Base-by-base conservation (phyloP, 2,329 filamentous ascomycete species). In the Myriosclerotinia curreyana region DNA sequence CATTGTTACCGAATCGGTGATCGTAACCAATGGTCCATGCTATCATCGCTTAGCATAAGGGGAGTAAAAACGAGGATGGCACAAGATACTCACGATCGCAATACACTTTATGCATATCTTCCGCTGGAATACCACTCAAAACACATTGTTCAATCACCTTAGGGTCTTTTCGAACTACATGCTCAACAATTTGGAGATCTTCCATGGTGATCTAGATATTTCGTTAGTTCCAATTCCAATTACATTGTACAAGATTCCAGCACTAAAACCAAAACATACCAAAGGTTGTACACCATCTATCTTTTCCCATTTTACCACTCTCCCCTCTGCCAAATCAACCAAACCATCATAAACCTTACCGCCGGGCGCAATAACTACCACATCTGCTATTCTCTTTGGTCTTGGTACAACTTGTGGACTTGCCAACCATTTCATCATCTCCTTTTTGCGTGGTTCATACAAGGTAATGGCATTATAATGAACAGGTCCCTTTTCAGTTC, bases 21-120 rank as follows among this genome's bases (percentile, higher is more conserved):
- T 97, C 93, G 74, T 92, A 96, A 56, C 93, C 93, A 76, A 97
- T 96, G 0, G 93, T 96, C 93, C 93, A 97, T 14, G 91, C 84
- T 86, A 58, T 44, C 59, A 51, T 65, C 62, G n/a, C 54, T 73
- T 66, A 72, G 67, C 38, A 62, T 34, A 55, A 40, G 59, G 58
- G 50, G 34, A 28, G 36, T 50, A 50, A 31, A 50, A 31, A 38
- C 28, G 38, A 40, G 38, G 28, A 38, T 31, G 28, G n/a, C 9
- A 5, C 28, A n/a, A 49, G 49, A 38, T 44, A 82, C 83, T 77
- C 75, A 83, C 86, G 92, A 75, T 97, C 93, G 76, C 92, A 96
- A 79, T 96, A 96, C 55, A 97, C 91, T 78, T 96, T 96, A 80
- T 95, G 80, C 93, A 97, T 96, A 66, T 96, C 90, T 69, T 90